Evolutionary conservation across 1,284 basidiomycete species (phyloP), one percentile per base, ranked within the genome.

Genomic region (Cryptococcus hybrid): DNA sequence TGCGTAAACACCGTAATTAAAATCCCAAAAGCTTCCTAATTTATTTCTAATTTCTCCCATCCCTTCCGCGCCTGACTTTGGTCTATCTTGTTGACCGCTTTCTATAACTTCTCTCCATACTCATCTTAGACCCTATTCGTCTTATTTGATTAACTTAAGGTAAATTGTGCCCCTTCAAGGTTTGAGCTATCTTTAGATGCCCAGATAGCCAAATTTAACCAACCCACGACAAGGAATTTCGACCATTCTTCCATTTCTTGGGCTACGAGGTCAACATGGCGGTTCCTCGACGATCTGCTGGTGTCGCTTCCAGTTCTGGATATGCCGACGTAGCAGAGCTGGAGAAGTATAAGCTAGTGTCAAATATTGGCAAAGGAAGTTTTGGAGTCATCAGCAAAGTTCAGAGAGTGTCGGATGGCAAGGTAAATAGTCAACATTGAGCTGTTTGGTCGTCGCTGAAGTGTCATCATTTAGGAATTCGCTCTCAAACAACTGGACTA

Each of bases 381-480:
- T 99, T 98, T 80, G 94, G 95, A 1, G 88, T 95, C 64, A 97
- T 98, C 67, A 86, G 91, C 61, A 96, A 95, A 80, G 92, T 97
- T 15, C 82, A 86, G 62, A 81, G 94, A 65, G 88, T 90, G 72
- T 79, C 84, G 6, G 95, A 98, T 77, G 91, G 91, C 50, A 72
- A 86, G 75, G 92, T 93, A 66, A 66, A 88, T 84, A 36, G 37
- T 37, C n/a, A 24, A 8, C 11, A 35, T 42, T 18, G 15, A 6
- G 7, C 5, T 15, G 24, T 13, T 39, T 45, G 15, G 15, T 2
- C 4, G 9, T 18, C 13, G 37, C 48, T 47, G 44, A 43, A 47
- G 4, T 50, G 42, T 55, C 3, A 37, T 18, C 45, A 15, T 18
- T 5, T 64, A 92, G 88, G 80, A 92, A 48, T 88, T 94, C 67